Evolutionary conservation across 2,329 filamentous ascomycete species (phyloP).

Genomic region (Penicillium sp.): DNA sequence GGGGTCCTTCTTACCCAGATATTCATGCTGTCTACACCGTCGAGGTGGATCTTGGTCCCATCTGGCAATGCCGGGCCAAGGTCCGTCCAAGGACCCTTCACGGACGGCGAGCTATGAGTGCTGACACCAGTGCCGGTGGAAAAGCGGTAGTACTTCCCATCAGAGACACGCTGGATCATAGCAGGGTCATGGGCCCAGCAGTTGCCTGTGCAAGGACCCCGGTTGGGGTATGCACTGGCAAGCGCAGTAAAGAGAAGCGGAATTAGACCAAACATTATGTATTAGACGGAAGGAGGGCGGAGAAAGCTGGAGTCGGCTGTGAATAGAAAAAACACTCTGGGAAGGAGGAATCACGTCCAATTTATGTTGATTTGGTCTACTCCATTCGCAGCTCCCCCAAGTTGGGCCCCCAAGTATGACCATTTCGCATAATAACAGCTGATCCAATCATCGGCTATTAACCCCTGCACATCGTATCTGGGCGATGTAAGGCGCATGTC

Average conservation of each 20-base stretch:
- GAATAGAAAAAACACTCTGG: neutral
- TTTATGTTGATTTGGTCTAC: conserved; percentile 5
- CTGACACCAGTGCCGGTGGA: conserved; percentile 51
- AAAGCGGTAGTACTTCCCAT: conserved; percentile 55
- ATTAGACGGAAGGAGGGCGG: neutral
- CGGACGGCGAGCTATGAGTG: conserved; percentile 44
- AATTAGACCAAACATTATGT: conserved; percentile 22
- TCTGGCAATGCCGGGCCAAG: conserved; percentile 45
- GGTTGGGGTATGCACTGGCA: conserved; percentile 27
- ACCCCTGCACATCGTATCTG: conserved; percentile 13
- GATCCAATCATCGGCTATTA: conserved; percentile 16
- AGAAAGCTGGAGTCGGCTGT: neutral
- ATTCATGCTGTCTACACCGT: conserved; percentile 38
- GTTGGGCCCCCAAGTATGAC: conserved; percentile 2
- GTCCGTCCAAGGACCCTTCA: conserved; percentile 52
- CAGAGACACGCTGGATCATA: conserved; percentile 46
- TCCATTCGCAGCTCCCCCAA: neutral
- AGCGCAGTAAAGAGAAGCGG: conserved; percentile 21
- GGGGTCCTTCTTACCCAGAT: conserved; percentile 44
- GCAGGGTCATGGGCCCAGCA: conserved; percentile 49
- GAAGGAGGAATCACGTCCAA: neutral
- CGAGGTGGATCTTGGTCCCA: conserved; percentile 43
- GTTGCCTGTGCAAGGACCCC: conserved; percentile 30
- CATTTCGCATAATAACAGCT: neutral
- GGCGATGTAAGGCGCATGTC: conserved; percentile 25